Conservation (phyloP, 176 grass and related monocot genomes). For the Paspalum notatum region DNA sequence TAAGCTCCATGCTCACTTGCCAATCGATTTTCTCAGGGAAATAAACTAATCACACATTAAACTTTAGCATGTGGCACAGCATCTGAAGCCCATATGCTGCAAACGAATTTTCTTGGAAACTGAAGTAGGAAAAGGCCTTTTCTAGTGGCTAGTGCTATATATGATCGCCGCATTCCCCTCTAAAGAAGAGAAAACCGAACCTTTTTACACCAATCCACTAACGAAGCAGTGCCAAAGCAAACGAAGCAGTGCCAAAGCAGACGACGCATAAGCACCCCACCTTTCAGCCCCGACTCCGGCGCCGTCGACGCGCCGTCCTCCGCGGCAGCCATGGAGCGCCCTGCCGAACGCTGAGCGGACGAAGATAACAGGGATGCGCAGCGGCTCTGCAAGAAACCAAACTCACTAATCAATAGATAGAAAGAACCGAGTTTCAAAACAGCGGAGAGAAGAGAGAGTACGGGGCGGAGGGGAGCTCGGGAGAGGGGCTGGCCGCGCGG, state of each 20-base stretch:
- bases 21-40: neutral
- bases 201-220: neutral
- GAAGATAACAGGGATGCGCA: neutral
- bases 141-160: neutral
- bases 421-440: neutral
- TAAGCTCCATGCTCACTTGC: neutral
- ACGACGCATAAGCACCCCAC: neutral
- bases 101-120: neutral
- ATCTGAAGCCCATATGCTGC: neutral
- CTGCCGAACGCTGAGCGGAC: neutral
- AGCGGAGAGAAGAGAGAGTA: neutral
- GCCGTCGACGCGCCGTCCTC: slow-evolving; percentile 7
- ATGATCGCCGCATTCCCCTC: neutral
- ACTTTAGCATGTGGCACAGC: neutral
- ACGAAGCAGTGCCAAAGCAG: neutral
- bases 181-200: neutral
- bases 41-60: neutral
- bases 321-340: neutral
- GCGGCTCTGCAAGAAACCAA: slow-evolving; percentile 14
- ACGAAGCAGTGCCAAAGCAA: neutral
- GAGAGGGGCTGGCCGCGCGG: neutral
- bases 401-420: neutral
- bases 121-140: neutral
- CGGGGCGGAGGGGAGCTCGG: neutral
- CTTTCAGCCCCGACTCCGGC: neutral